Percentiles rank a stretch among this genome's conserved stretches.
Evolutionary conservation across 1,139 yeast genomes (phyloP).

Genomic region (Scheffersomyces parashehatae): DNA sequence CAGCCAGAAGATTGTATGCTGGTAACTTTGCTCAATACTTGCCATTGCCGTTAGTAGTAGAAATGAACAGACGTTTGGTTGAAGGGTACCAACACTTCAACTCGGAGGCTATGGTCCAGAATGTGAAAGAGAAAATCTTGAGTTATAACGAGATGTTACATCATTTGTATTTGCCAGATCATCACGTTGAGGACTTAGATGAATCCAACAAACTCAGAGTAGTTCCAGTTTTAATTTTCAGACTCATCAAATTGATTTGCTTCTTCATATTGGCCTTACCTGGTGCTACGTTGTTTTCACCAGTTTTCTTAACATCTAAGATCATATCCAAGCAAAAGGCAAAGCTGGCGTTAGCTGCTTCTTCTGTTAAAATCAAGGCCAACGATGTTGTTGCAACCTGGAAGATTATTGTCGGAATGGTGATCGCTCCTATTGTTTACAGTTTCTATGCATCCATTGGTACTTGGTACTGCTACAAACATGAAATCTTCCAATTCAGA

Average conservation of each 20-base stretch:
- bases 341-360: conserved; percentile 41
- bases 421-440: conserved; percentile 83
- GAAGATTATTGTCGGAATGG: conserved; percentile 89
- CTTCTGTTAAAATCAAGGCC: conserved; percentile 47
- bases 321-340: conserved; percentile 40
- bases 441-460: conserved; percentile 74
- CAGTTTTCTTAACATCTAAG: conserved; percentile 41
- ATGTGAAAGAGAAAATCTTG: conserved; percentile 33
- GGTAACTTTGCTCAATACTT: conserved; percentile 67
- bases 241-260: conserved; percentile 33
- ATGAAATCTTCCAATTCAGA: conserved; percentile 17
- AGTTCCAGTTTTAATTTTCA: conserved; percentile 25
- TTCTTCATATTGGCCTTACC: conserved; percentile 42
- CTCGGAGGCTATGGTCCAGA: conserved; percentile 36
- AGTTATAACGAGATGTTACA: conserved; percentile 36
- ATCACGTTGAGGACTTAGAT: conserved; percentile 40
- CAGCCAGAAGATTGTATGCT: conserved; percentile 50
- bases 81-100: conserved; percentile 40
- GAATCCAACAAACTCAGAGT: conserved; percentile 27
- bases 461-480: conserved; percentile 45
- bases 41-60: conserved; percentile 47
- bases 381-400: conserved; percentile 54
- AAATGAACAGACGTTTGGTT: conserved; percentile 45
- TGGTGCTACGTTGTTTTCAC: conserved; percentile 45
- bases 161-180: conserved; percentile 44